phyloP scores from a whole-genome alignment of 2,329 filamentous ascomycete species.

The Monilinia laxa region DNA sequence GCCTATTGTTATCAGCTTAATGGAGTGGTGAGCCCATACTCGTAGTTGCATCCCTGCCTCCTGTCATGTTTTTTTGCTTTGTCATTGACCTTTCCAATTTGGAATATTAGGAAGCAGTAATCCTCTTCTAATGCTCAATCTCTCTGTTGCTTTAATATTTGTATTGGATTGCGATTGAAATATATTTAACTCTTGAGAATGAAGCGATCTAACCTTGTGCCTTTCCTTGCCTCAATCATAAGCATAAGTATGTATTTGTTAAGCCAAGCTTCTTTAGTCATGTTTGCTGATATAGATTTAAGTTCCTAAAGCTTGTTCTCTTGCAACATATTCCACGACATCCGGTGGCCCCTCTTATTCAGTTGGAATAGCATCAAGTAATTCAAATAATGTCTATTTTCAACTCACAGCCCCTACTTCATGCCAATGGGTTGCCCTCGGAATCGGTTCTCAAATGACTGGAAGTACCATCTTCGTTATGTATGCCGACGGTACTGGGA shows the following conservation, averaged over 20 bases:
- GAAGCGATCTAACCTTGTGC: neutral
- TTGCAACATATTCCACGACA: conserved; percentile 30
- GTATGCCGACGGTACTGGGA: conserved; percentile 52
- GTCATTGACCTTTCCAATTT: neutral
- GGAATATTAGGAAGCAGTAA: neutral
- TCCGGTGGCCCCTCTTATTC: conserved; percentile 30
- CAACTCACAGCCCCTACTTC: conserved; percentile 54
- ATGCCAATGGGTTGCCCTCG: conserved; percentile 57
- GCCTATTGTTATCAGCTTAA: neutral
- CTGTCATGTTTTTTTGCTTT: neutral
- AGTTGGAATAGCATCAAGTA: conserved; percentile 33
- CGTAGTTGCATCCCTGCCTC: neutral
- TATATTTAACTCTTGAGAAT: neutral
- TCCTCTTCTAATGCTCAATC: neutral
- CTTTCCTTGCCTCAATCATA: neutral
- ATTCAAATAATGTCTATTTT: conserved; percentile 54
- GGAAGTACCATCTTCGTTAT: conserved; percentile 59
- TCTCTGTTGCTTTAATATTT: neutral
- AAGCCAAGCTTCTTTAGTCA: neutral
- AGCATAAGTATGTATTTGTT: conserved; percentile 8
- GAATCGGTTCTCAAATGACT: conserved; percentile 55
- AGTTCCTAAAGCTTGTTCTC: conserved; percentile 27
- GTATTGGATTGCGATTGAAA: neutral
- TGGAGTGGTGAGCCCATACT: neutral
- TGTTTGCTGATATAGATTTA: neutral